Conservation (phyloP, 2,329 filamentous ascomycete species). For the Pyrenophora tritici-repentis region DNA sequence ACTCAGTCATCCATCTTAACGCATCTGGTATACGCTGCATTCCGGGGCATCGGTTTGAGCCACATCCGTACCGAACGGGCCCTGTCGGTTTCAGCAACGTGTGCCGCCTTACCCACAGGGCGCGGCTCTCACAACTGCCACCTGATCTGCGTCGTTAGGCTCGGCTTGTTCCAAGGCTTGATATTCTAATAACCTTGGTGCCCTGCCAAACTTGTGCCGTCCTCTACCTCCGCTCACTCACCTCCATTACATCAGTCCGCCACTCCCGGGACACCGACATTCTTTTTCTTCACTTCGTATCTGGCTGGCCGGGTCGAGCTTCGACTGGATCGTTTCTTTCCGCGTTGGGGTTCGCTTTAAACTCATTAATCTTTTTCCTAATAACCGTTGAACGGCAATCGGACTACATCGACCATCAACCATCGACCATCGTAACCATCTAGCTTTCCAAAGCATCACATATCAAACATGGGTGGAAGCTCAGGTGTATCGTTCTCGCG, state of each 20-base stretch:
- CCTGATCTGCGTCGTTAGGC: conserved; percentile 39
- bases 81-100: conserved; percentile 45
- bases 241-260: conserved; percentile 33
- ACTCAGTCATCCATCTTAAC: conserved; percentile 38
- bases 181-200: conserved; percentile 44
- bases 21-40: conserved; percentile 37
- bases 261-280: conserved; percentile 43
- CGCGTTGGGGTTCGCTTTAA: conserved; percentile 43
- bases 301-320: conserved; percentile 50
- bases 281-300: conserved; percentile 49
- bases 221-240: conserved; percentile 39
- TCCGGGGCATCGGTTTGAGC: conserved; percentile 43
- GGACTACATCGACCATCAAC: conserved; percentile 5
- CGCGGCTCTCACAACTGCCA: conserved; percentile 38
- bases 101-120: conserved; percentile 37
- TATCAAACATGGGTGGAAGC: conserved; percentile 20
- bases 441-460: not conserved
- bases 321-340: conserved; percentile 41
- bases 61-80: conserved; percentile 37
- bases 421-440: not conserved
- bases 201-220: conserved; percentile 38
- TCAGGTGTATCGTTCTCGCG: conserved; percentile 17
- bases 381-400: conserved; percentile 42
- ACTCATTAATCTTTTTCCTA: conserved; percentile 42
- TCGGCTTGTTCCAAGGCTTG: conserved; percentile 30